phyloP scores from a whole-genome alignment of 495 filamentous ascomycete genomes.

The Penicillium herquei region DNA sequence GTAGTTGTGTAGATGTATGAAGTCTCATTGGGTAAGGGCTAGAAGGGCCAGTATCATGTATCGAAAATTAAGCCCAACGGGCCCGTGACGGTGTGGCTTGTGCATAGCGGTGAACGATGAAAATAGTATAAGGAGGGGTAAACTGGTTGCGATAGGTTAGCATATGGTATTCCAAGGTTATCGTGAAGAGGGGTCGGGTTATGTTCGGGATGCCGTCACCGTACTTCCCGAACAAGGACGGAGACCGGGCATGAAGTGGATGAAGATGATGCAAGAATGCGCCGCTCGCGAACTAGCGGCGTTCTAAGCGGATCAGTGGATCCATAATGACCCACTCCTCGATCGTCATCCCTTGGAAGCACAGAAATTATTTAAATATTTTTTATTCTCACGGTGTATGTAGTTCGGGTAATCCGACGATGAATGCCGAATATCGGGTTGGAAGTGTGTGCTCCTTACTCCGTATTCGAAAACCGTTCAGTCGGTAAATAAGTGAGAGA shows the following conservation, averaged over 20 bases:
- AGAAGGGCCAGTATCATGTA: too few relatives aligned
- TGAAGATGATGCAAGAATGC: slow-evolving; percentile 17
- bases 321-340: slow-evolving; percentile 1
- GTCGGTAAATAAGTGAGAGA: background rate
- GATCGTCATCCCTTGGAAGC: background rate
- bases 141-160: background rate
- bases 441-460: background rate
- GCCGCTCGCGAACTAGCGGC: slow-evolving; percentile 9
- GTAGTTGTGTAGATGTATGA: too few relatives aligned
- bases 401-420: background rate
- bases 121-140: background rate
- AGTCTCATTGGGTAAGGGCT: too few relatives aligned
- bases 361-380: background rate
- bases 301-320: slow-evolving; percentile 9
- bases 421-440: background rate
- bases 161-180: background rate
- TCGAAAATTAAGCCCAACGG: too few relatives aligned
- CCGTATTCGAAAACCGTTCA: background rate
- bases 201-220: slow-evolving; percentile 23
- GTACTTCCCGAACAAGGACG: slow-evolving; percentile 9
- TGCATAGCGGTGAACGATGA: too few relatives aligned
- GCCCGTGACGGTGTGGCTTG: too few relatives aligned
- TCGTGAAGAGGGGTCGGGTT: background rate
- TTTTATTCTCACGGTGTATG: too few relatives aligned
- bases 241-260: slow-evolving; percentile 1